phyloP scores from a whole-genome alignment of 2,329 filamentous ascomycete genomes.

The Atkinsonella hypoxylon region DNA sequence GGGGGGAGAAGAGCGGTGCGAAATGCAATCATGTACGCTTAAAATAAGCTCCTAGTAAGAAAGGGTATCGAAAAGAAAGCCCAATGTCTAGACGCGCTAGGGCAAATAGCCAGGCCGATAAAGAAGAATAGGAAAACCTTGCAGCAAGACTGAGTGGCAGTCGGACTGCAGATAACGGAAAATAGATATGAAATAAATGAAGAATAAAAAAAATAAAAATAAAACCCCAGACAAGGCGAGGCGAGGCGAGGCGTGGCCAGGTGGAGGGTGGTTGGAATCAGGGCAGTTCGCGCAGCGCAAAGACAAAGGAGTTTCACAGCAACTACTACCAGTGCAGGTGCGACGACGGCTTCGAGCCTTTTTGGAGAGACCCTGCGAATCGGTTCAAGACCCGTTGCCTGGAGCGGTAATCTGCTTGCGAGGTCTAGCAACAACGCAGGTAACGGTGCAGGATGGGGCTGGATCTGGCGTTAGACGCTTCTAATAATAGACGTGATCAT shows the following conservation, averaged over 20 bases:
- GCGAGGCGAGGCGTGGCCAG: not conserved
- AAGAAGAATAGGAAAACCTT: not conserved
- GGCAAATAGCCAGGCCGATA: not conserved
- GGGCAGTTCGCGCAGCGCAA: not conserved
- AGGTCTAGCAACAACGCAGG: not conserved
- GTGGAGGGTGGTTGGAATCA: constrained; percentile 2
- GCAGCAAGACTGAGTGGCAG: not conserved
- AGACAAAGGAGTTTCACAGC: not conserved
- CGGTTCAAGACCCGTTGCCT: constrained; percentile 1
- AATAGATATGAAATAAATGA: not conserved
- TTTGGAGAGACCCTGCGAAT: not conserved
- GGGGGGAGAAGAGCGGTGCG: constrained; percentile 5
- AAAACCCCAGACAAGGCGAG: not conserved
- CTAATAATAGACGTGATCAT: constrained; percentile 38
- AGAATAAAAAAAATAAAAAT: not conserved
- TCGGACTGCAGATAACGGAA: not conserved
- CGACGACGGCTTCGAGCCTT: not conserved
- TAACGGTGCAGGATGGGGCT: constrained; percentile 27
- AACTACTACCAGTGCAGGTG: not conserved
- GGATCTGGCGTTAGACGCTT: constrained; percentile 37
- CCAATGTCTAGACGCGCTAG: not conserved
- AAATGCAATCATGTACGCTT: constrained; percentile 5
- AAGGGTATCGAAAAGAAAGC: not conserved
- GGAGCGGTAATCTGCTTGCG: not conserved
- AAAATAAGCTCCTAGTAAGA: not conserved